These are phyloP conservation scores for Lasiodiplodia theobromae DNA, from an alignment of 2,329 filamentous ascomycete species.

Conservation along the genomic window DNA sequence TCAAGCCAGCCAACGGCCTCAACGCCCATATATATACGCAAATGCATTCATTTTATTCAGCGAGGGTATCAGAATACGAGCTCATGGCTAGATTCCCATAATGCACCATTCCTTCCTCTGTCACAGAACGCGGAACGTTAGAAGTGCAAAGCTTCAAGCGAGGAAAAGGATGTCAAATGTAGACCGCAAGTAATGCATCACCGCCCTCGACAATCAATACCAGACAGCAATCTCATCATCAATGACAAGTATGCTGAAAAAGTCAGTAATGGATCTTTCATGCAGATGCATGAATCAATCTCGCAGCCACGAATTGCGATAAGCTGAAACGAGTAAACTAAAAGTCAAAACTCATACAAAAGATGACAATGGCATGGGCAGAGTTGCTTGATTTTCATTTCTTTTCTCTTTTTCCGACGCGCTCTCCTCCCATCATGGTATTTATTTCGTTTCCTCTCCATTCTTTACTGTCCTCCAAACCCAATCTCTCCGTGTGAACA, in stretches of 20 bases:
- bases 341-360: neutral
- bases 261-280: neutral
- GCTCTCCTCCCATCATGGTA: neutral
- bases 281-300: neutral
- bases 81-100: neutral
- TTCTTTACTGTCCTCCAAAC: neutral
- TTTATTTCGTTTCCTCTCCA: neutral
- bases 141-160: neutral
- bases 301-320: neutral
- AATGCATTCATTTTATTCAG: neutral
- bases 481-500: slow-evolving; percentile 10
- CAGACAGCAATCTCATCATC: neutral
- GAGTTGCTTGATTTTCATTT: neutral
- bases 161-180: neutral
- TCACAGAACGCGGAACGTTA: neutral
- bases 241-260: no score
- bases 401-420: neutral
- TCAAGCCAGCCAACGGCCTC: no score
- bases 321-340: neutral
- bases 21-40: no score
- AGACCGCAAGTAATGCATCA: neutral
- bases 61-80: neutral
- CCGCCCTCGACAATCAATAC: neutral
- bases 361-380: neutral
- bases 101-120: neutral